phyloP scores from a whole-genome alignment of 345 rosid genomes.

The Dipteronia dyeriana region DNA sequence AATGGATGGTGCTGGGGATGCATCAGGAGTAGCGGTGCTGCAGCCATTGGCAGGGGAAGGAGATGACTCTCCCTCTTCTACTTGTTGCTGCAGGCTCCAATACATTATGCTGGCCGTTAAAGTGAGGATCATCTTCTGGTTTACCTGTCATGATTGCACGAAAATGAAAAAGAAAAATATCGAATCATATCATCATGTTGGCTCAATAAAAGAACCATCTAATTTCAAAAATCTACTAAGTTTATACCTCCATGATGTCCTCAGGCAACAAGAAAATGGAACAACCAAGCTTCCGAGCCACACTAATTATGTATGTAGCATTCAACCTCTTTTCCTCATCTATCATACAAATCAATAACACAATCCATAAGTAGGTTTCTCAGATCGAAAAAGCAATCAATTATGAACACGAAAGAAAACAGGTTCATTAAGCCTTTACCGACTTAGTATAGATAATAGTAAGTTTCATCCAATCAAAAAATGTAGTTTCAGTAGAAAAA shows the following conservation, averaged over 20 bases:
- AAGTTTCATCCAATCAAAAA: not conserved
- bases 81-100: slow-evolving; percentile 73
- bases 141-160: slow-evolving; percentile 54
- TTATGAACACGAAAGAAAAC: not conserved
- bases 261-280: slow-evolving; percentile 96
- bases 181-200: not conserved
- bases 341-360: slow-evolving; percentile 29
- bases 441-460: not conserved
- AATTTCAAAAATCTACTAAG: not conserved
- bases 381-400: not conserved
- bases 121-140: slow-evolving; percentile 90
- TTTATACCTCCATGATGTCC: slow-evolving; percentile 87
- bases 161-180: not conserved
- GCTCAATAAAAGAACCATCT: not conserved
- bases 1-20: slow-evolving; percentile 72
- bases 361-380: not conserved
- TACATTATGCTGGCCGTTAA: slow-evolving; percentile 89
- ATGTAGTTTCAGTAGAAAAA: not conserved
- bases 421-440: not conserved
- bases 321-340: slow-evolving; percentile 93
- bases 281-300: slow-evolving; percentile 94
- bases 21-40: slow-evolving; percentile 46
- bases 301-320: slow-evolving; percentile 93
- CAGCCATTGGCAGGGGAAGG: slow-evolving; percentile 34
- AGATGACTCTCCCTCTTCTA: slow-evolving; percentile 54